Base-by-base conservation (phyloP, 345 rosid genomes). In the Capsella bursapastoris region DNA sequence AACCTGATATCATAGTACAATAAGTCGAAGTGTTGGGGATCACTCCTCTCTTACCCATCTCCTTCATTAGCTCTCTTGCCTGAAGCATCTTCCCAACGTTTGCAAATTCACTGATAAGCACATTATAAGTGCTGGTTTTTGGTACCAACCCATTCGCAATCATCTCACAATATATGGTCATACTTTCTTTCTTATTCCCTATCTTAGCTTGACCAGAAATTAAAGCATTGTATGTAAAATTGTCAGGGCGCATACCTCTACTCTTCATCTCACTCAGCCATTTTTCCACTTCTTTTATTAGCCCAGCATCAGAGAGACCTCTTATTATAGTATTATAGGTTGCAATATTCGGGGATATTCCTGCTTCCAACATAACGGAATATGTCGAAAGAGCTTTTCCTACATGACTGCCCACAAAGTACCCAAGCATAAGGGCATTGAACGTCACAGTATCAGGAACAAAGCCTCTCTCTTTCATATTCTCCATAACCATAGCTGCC, bases 121-220 rank as follows among this genome's bases (percentile, higher is more conserved):
- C 85, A 66, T 94, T 91, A 58, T 85, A 94, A 57, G 96, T 89
- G 82, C 93, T 60, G 61, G 86, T 85, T 82, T 81, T 84, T 1
- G 93, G 98, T 57, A 91, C 81, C 71, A 87, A 85, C 66, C 97
- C 89, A 81, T 85, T 81, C 9, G 84, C 57, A 50, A 91, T 83
- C 98, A 91, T 91, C 78, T 91, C 87, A 80, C 90, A 91, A 43
- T 89, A 91, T 38, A 85, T 40, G 66, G 55, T 85, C 73, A 89
- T 76, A 43, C 86, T 80, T 80, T 84, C 90, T 80, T 80, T 88
- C 79, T 78, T 84, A 58, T 87, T 88, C 68, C 95, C 96, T 56
- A 83, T 76, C 86, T 82, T 94, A 51, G 83, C 89, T 76, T 88
- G 85, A 68, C 93, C 90, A 67, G 80, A 83, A 53, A 91, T 78